Evolutionary conservation across 441 rosid genomes (phyloP).

Genomic region (Bocquillonia castaneifolia): DNA sequence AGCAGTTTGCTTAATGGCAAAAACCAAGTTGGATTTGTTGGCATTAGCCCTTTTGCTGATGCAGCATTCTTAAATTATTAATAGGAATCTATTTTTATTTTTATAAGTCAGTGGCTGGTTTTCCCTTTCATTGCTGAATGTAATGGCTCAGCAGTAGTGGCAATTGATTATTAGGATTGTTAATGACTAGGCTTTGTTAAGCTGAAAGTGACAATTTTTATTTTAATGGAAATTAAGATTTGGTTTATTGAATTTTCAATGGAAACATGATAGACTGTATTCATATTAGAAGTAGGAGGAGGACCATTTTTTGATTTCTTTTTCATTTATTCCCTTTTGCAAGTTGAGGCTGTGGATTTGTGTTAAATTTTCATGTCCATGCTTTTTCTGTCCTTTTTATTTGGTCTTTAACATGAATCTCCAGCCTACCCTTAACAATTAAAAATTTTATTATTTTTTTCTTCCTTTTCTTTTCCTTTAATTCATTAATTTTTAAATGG

Average conservation of each 20-base stretch:
- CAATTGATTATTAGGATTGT: constrained; percentile 11
- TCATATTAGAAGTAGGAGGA: constrained; percentile 21
- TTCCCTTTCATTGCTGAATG: constrained; percentile 22
- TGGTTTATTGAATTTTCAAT: constrained; percentile 22
- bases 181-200: constrained; percentile 13
- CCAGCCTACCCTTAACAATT: constrained; percentile 18
- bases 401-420: constrained; percentile 40
- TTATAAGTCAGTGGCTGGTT: constrained; percentile 3
- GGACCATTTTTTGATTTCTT: constrained; percentile 31
- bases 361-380: constrained; percentile 28
- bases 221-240: constrained; percentile 18
- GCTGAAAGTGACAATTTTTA: constrained; percentile 34
- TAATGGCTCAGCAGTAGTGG: constrained; percentile 27
- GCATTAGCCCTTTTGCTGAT: neutral
- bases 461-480: neutral
- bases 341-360: constrained; percentile 47
- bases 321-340: constrained; percentile 27
- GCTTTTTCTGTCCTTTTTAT: constrained; percentile 41
- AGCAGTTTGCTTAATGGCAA: constrained; percentile 14
- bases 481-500: constrained; percentile 15
- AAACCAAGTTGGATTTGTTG: constrained; percentile 18
- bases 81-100: too few species aligned
- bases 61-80: too few species aligned
- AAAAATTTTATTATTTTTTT: neutral
- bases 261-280: constrained; percentile 23